Evolutionary conservation across 495 filamentous ascomycete genomes (phyloP).

Genomic region (Penicillium herquei): DNA sequence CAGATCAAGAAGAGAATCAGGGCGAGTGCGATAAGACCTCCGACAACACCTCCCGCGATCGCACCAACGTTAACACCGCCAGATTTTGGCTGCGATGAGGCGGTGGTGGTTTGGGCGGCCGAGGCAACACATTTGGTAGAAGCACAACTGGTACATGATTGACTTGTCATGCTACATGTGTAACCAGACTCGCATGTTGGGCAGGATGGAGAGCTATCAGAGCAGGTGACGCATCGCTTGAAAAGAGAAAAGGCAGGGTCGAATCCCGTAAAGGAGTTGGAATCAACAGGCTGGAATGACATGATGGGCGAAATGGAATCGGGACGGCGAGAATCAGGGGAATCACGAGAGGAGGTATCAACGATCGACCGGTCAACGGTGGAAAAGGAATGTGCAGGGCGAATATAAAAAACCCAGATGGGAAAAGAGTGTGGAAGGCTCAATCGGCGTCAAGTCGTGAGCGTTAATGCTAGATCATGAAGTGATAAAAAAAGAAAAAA

Average conservation of each 20-base stretch:
- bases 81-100: constrained; percentile 8
- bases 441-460: constrained; percentile 45
- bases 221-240: constrained; percentile 48
- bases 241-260: constrained; percentile 39
- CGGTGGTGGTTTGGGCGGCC: constrained; percentile 24
- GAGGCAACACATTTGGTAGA: constrained; percentile 55
- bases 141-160: constrained; percentile 57
- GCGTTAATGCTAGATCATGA: constrained; percentile 34
- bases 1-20: constrained; percentile 76
- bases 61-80: constrained; percentile 67
- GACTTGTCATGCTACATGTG: constrained; percentile 55
- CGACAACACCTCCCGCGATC: constrained; percentile 82
- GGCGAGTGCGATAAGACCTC: constrained; percentile 67
- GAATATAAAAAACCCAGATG: constrained; percentile 1
- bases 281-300: constrained; percentile 3
- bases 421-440: constrained; percentile 34
- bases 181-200: constrained; percentile 47
- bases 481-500: constrained; percentile 10
- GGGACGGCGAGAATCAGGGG: constrained; percentile 1
- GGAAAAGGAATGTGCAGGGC: constrained; percentile 11
- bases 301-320: constrained; percentile 24
- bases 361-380: constrained; percentile 31
- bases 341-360: constrained; percentile 12
- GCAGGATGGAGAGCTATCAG: constrained; percentile 43
- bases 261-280: constrained; percentile 11